A percentile compares a stretch with the other conserved stretches of the same genome.
Conservation (phyloP, 805 yeast species). For the Clavispora phyllophila region DNA sequence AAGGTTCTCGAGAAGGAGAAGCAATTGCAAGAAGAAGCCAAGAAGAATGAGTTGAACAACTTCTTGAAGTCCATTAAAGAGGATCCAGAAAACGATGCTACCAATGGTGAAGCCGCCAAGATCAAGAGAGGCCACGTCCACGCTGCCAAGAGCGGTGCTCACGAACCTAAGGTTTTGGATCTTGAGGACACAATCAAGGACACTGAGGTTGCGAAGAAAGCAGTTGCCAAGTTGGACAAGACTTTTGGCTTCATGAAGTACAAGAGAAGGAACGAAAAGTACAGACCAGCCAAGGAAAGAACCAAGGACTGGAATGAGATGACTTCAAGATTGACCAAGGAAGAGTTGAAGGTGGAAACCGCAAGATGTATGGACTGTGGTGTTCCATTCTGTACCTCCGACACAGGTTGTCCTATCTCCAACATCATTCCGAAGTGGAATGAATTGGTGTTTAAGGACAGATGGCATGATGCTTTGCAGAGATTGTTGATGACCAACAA, state of each 20-base stretch:
- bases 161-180: slow-evolving; percentile 84
- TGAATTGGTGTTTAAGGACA: slow-evolving; percentile 88
- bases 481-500: slow-evolving; percentile 92
- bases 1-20: slow-evolving; percentile 79
- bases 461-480: slow-evolving; percentile 92
- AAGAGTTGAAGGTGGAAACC: slow-evolving; percentile 84
- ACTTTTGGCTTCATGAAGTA: slow-evolving; percentile 91
- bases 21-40: slow-evolving; percentile 55
- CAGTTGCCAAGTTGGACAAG: slow-evolving; percentile 64
- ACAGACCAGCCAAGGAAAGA: slow-evolving; percentile 72
- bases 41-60: slow-evolving; percentile 58
- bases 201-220: slow-evolving; percentile 57
- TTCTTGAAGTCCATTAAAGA: slow-evolving; percentile 70
- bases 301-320: slow-evolving; percentile 91
- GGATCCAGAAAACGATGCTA: slow-evolving; percentile 79
- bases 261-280: slow-evolving; percentile 80
- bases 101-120: slow-evolving; percentile 79
- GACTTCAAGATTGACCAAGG: slow-evolving; percentile 72
- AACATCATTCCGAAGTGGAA: slow-evolving; percentile 98
- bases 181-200: slow-evolving; percentile 85
- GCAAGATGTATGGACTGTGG: slow-evolving; percentile 99
- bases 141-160: slow-evolving; percentile 19
- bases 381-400: slow-evolving; percentile 97
- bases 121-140: slow-evolving; percentile 46
- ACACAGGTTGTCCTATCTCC: slow-evolving; percentile 96